A percentile compares a stretch with the other conserved stretches of the same genome.
Evolutionary conservation across 139 green algal genomes (phyloP).

Genomic region (Tetraselmis chui): DNA sequence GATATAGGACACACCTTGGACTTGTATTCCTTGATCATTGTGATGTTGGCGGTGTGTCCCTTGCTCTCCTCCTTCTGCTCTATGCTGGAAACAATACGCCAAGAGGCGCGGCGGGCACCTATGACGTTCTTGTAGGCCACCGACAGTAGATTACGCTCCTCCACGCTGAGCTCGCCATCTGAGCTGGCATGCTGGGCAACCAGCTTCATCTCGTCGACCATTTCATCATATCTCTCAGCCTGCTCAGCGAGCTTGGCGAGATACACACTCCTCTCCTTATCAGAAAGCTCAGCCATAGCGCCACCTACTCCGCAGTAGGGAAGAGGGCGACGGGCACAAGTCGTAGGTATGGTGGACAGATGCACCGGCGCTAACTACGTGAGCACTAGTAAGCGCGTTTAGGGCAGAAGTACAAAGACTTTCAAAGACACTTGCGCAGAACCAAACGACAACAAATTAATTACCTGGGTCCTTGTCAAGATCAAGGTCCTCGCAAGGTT

Average conservation of each 20-base stretch:
- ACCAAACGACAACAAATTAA: too few relatives aligned
- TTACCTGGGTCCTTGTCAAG: too few relatives aligned
- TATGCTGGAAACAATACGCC: slow-evolving; percentile 96
- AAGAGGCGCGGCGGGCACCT: slow-evolving; percentile 86
- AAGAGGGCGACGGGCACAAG: too few relatives aligned
- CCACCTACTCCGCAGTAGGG: too few relatives aligned
- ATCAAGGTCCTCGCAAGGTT: too few relatives aligned
- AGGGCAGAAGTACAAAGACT: too few relatives aligned
- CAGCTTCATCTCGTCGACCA: slow-evolving; percentile 96
- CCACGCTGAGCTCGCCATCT: slow-evolving; percentile 92
- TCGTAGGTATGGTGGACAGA: too few relatives aligned
- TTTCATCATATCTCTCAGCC: slow-evolving; percentile 93
- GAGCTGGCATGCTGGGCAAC: slow-evolving; percentile 71
- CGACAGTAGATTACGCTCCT: slow-evolving; percentile 97
- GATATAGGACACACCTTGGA: slow-evolving; percentile 4
- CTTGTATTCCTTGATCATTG: slow-evolving; percentile 87
- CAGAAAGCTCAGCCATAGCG: not conserved
- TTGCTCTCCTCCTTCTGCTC: slow-evolving; percentile 99
- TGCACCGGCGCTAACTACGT: too few relatives aligned
- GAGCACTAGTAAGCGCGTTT: too few relatives aligned
- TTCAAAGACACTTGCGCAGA: too few relatives aligned
- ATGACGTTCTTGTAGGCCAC: slow-evolving; percentile 99
- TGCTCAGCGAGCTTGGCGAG: slow-evolving; percentile 97
- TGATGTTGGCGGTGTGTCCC: slow-evolving; percentile 90
- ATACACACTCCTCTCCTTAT: slow-evolving; percentile 28